Evolutionary conservation across 2,329 filamentous ascomycete genomes (phyloP).

Genomic region (Chrysosphaeria jannelii): DNA sequence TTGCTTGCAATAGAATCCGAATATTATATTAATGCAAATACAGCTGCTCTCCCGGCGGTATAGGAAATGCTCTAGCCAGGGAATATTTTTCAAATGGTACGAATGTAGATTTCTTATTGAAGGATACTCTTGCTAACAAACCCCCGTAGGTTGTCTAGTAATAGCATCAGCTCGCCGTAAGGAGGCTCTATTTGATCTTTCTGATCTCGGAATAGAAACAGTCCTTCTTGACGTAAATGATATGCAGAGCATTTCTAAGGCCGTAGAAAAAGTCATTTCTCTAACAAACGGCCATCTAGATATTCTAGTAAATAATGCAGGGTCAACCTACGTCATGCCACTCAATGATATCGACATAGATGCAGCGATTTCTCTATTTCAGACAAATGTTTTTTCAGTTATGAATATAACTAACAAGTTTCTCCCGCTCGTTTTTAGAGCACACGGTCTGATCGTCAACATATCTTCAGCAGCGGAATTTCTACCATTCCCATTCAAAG

Average conservation of each 20-base stretch:
- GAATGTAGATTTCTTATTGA: no score
- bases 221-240: slow-evolving; percentile 8
- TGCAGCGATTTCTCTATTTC: slow-evolving; percentile 3
- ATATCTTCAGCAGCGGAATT: slow-evolving; percentile 20
- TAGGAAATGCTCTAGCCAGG: slow-evolving; percentile 8
- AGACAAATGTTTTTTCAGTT: slow-evolving; percentile 7
- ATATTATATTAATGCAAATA: no score
- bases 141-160: slow-evolving; percentile 7
- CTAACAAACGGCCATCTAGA: slow-evolving; percentile 3
- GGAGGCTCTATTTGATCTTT: slow-evolving; percentile 6
- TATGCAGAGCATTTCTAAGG: slow-evolving; percentile 5
- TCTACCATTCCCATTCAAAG: slow-evolving; percentile 20
- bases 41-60: slow-evolving; percentile 9
- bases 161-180: slow-evolving; percentile 8
- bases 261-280: slow-evolving; percentile 3
- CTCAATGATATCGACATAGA: slow-evolving; percentile 4
- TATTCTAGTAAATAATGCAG: slow-evolving; percentile 6
- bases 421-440: slow-evolving; percentile 7
- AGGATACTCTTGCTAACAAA: no score
- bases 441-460: slow-evolving; percentile 16
- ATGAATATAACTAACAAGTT: slow-evolving; percentile 9
- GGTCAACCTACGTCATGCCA: slow-evolving; percentile 4
- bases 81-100: no score
- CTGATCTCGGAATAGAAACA: slow-evolving; percentile 5
- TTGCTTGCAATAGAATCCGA: no score